phyloP scores from a whole-genome alignment of 306 rosid species.

The Adenanthera pavonina region DNA sequence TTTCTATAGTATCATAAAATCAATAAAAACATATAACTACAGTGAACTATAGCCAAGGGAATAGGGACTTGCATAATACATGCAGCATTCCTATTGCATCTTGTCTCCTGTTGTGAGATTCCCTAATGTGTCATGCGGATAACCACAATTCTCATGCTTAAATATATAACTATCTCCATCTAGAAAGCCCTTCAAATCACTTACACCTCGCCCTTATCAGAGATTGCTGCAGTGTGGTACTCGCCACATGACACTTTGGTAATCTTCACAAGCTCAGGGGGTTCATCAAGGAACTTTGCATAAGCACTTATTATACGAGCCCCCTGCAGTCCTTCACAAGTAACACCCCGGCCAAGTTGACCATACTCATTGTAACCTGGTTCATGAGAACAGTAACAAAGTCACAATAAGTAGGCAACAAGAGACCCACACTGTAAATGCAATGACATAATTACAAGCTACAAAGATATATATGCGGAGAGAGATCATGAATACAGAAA shows the following conservation, averaged over 20 bases:
- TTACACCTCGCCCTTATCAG: constrained; percentile 96
- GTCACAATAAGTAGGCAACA: constrained; percentile 40
- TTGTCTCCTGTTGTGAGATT: constrained; percentile 62
- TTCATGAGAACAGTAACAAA: constrained; percentile 60
- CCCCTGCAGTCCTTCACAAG: constrained; percentile 91
- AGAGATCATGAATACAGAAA: constrained; percentile 30
- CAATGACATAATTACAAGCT: constrained; percentile 11
- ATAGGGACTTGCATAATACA: constrained; percentile 66
- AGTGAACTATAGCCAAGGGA: constrained; percentile 45
- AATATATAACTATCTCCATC: constrained; percentile 68
- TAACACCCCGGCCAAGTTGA: constrained; percentile 97
- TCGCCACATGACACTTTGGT: constrained; percentile 96
- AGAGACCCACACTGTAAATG: constrained; percentile 32
- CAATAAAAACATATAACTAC: constrained; percentile 17
- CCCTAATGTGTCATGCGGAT: constrained; percentile 69
- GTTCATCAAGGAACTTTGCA: constrained; percentile 90
- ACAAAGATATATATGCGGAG: constrained; percentile 5
- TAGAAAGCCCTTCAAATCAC: constrained; percentile 72
- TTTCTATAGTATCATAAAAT: not conserved
- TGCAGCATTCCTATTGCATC: constrained; percentile 68
- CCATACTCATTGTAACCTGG: constrained; percentile 97
- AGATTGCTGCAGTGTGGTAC: constrained; percentile 92
- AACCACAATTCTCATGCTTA: constrained; percentile 68
- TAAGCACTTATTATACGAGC: constrained; percentile 78
- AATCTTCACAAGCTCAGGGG: constrained; percentile 94